phyloP scores from a whole-genome alignment of 345 rosid species.

The Populus nigra region DNA sequence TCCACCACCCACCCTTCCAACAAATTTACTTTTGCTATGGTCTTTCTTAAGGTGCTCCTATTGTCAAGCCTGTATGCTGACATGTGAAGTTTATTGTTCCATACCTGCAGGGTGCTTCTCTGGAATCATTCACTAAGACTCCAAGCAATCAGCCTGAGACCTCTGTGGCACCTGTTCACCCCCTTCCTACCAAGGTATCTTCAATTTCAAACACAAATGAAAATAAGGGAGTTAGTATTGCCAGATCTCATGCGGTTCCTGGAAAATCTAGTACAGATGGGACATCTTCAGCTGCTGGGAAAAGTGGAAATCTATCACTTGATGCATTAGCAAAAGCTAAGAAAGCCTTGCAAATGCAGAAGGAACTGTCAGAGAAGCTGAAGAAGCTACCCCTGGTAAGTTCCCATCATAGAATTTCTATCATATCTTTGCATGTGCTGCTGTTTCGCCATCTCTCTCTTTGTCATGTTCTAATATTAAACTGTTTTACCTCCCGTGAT shows the following conservation, averaged over 20 bases:
- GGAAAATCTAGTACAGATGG: conserved; percentile 99
- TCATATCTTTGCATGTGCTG: neutral
- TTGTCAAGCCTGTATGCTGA: conserved; percentile 9
- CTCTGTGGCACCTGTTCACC: conserved; percentile 43
- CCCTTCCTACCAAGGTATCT: conserved; percentile 85
- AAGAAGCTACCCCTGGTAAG: conserved; percentile 69
- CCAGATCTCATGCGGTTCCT: conserved; percentile 99
- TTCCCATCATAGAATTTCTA: neutral
- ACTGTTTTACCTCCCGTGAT: neutral
- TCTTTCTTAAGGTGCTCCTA: neutral
- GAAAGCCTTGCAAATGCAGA: conserved; percentile 71
- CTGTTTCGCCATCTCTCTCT: neutral
- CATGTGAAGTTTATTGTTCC: neutral
- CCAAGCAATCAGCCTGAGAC: conserved; percentile 34
- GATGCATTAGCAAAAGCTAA: conserved; percentile 90
- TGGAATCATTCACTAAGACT: conserved; percentile 34
- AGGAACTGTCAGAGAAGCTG: conserved; percentile 61
- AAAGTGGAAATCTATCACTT: conserved; percentile 71
- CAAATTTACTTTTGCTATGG: neutral
- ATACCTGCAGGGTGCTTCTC: conserved; percentile 51
- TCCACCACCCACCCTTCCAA: neutral
- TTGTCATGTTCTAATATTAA: neutral
- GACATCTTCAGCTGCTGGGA: conserved; percentile 67
- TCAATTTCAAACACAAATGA: conserved; percentile 90
- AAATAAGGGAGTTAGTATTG: conserved; percentile 98